Base-by-base conservation (phyloP, 2,329 filamentous ascomycete species). In the Echinosphaeria canescens region DNA sequence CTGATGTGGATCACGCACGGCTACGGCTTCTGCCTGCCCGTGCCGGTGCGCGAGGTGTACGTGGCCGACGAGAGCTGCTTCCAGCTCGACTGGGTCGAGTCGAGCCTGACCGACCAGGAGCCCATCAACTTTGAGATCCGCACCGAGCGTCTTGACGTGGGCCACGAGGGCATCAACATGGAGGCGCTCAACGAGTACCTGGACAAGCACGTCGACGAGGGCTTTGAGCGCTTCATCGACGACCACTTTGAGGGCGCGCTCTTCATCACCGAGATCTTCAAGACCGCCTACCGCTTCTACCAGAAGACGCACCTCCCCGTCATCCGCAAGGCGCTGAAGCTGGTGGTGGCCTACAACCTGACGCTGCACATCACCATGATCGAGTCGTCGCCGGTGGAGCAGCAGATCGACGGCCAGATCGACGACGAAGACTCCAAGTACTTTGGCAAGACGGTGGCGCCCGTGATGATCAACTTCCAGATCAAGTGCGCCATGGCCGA, bases 381-480 rank as follows among this genome's bases (percentile, higher is more conserved):
- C 15, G 81, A 93, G 52, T 81, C 80, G 37, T 65, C 88, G 31
- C 78, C 79, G 13, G 73, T 80, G 10, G 81, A 92, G 42, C 69
- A 81, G 34, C 54, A 59, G 14, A 59, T 84, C 44, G 62, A 78
- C 29, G 85, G 84, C 35, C 75, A 79, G 54, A 85, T 95, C 35
- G 71, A 85, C 27, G 78, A 88, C 41, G 69, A 79, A 41, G 67
- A 74, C 28, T 91, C 81, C 36, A 88, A 80, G 47, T 93, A 75
- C 59, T 75, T 66, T 40, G 84, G 84, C 42, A 85, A 85, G 58
- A 84, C 75, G 19, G 72, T 92, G 34, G 85, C 85, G 11, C 85
- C 85, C 10, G 84, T 93, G 45, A 91, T 95, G 84, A 90, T 95
- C 66, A 95, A 93, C 60, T 93, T 93, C 67, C 81, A 93, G 56